A percentile compares a stretch with the other conserved stretches of the same genome.
These are phyloP conservation scores for Phytomonas sp. DNA, from an alignment of 208 protist species.

Conservation along the genomic window DNA sequence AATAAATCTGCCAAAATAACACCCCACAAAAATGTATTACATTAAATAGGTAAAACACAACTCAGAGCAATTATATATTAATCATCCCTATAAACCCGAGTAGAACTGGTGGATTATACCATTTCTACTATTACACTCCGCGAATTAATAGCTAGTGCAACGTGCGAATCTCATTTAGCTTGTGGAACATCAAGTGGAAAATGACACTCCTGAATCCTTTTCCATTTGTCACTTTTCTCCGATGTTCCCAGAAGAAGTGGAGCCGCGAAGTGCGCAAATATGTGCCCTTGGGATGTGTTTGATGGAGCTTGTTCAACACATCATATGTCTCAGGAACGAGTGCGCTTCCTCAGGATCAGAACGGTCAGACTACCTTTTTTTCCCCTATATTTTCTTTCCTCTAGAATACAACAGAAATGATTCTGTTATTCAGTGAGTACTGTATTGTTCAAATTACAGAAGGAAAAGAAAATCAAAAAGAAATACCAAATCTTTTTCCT, in stretches of 20 bases:
- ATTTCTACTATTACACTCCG: background rate
- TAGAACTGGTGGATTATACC: background rate
- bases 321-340: background rate
- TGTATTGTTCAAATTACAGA: slow-evolving; percentile 5
- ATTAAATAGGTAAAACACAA: background rate
- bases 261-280: background rate
- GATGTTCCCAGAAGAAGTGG: background rate
- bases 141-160: background rate
- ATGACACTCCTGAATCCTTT: background rate
- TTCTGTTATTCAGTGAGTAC: background rate
- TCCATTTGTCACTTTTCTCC: background rate
- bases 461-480: slow-evolving; percentile 13
- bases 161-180: background rate
- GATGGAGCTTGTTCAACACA: background rate
- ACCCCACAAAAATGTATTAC: slow-evolving; percentile 5
- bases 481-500: slow-evolving; percentile 4
- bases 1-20: slow-evolving; percentile 17
- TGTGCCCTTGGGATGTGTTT: background rate
- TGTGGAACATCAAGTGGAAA: background rate
- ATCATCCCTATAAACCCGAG: background rate
- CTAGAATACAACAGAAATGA: background rate
- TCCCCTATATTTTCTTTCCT: background rate
- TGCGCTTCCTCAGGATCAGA: background rate
- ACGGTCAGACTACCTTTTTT: background rate
- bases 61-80: slow-evolving; percentile 4